Percentiles rank a stretch among this genome's conserved stretches.
These are phyloP conservation scores for Fusarium virguliforme DNA, from an alignment of 2,329 filamentous ascomycete genomes.

Conservation along the genomic window DNA sequence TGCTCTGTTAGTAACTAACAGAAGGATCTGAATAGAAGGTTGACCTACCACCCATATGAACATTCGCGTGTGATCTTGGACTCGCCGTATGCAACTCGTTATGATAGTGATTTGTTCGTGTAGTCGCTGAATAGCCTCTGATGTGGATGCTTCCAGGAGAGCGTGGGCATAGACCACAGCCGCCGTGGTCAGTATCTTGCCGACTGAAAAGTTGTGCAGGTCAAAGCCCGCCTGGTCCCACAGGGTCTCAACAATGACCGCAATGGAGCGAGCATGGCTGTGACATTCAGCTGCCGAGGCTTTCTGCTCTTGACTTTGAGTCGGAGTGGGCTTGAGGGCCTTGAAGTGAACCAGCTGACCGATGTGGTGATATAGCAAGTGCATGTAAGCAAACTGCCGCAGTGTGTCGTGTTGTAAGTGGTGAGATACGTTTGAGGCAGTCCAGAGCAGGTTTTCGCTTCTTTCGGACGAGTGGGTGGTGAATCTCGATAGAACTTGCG, in stretches of 20 bases:
- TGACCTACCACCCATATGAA: conserved; percentile 5
- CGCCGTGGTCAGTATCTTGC: conserved; percentile 16
- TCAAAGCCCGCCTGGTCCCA: conserved; percentile 8
- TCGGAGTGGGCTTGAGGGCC: not conserved
- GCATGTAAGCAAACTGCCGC: conserved; percentile 3
- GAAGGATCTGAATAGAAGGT: not conserved
- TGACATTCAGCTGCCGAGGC: not conserved
- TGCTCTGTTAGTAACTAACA: not conserved
- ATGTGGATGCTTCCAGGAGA: not conserved
- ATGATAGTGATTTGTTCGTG: not conserved
- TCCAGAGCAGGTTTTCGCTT: not conserved
- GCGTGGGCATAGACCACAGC: conserved; percentile 12
- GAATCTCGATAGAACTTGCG: not conserved
- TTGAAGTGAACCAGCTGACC: not conserved
- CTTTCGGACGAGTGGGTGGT: not conserved
- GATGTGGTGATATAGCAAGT: not conserved
- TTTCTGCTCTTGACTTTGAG: not conserved
- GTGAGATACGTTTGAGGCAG: not conserved
- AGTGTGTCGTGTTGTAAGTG: not conserved
- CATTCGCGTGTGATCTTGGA: conserved; percentile 3
- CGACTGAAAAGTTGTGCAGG: conserved; percentile 20
- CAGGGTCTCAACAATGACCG: not conserved
- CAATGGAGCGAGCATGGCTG: not conserved
- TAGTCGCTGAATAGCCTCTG: not conserved
- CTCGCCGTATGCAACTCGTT: not conserved